phyloP scores from a whole-genome alignment of 805 yeast genomes.

The Kodamaea hsintzibuensis region DNA sequence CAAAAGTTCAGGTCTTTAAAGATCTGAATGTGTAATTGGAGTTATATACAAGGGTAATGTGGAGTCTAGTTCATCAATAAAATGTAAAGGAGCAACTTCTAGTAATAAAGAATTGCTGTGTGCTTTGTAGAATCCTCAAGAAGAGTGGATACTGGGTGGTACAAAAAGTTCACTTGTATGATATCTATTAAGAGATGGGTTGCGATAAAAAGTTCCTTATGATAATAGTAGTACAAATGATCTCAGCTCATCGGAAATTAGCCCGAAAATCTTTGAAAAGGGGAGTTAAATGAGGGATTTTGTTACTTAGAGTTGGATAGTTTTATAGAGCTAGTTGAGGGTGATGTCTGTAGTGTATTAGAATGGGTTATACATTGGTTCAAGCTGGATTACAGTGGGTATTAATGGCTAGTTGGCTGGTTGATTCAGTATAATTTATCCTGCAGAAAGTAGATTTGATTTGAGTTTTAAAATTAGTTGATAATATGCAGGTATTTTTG shows the following conservation, averaged over 20 bases:
- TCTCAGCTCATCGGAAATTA: constrained; percentile 2
- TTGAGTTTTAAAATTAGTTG: too few species aligned
- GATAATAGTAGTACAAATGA: constrained; percentile 4
- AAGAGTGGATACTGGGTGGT: constrained; percentile 1
- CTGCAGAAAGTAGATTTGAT: too few species aligned
- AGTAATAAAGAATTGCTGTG: not conserved
- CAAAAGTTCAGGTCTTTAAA: not conserved
- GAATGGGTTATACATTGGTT: too few species aligned
- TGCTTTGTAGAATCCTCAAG: not conserved
- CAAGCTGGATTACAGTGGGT: not conserved
- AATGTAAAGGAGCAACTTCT: not conserved
- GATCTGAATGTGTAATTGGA: not conserved
- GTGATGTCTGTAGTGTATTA: not conserved
- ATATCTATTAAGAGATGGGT: not conserved
- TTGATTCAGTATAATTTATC: too few species aligned
- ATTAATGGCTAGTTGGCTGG: not conserved
- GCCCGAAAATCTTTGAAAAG: not conserved
- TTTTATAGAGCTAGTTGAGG: not conserved
- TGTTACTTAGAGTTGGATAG: not conserved
- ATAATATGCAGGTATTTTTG: too few species aligned
- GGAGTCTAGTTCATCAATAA: constrained; percentile 1
- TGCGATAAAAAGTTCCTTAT: constrained; percentile 3
- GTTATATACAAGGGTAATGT: not conserved
- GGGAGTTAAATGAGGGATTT: too few species aligned
- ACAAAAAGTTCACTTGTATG: too few species aligned